Conservation (phyloP, 2,329 filamentous ascomycete species). For the Fusarium devonianum region DNA sequence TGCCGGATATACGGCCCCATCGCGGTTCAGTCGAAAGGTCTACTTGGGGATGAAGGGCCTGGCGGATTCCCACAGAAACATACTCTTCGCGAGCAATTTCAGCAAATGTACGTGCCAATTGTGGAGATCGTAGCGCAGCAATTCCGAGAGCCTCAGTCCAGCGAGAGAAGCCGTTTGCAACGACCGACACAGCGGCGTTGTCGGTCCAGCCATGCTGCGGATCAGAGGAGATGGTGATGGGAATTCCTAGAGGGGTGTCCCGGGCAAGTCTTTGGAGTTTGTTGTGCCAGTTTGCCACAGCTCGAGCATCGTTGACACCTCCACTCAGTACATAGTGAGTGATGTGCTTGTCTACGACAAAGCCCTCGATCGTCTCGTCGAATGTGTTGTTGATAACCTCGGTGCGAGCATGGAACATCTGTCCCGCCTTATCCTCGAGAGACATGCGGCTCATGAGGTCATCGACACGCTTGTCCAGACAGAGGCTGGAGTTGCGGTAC, state of each 20-base stretch:
- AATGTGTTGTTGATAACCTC: constrained; percentile 28
- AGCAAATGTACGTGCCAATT: constrained; percentile 55
- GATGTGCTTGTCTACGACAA: constrained; percentile 32
- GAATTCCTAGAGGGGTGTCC: constrained; percentile 57
- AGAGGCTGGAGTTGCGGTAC: constrained; percentile 34
- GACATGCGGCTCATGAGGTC: constrained; percentile 56
- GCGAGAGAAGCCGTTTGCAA: constrained; percentile 53
- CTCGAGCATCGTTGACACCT: constrained; percentile 49
- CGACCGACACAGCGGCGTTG: constrained; percentile 41
- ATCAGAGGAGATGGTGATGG: constrained; percentile 56
- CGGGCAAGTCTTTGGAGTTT: constrained; percentile 51
- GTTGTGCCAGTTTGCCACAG: constrained; percentile 51
- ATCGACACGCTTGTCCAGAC: constrained; percentile 55
- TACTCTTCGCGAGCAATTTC: constrained; percentile 59
- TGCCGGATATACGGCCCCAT: constrained; percentile 55
- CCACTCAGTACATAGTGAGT: constrained; percentile 58
- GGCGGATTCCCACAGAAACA: constrained; percentile 51
- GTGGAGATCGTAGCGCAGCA: constrained; percentile 55
- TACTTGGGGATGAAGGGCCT: constrained; percentile 58
- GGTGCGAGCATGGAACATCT: constrained; percentile 51
- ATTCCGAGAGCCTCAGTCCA: constrained; percentile 61
- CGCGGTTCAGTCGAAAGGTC: constrained; percentile 60
- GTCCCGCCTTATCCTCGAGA: constrained; percentile 56
- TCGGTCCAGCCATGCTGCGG: constrained; percentile 54
- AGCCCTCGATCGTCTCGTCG: constrained; percentile 23